A percentile compares a stretch with the other conserved stretches of the same genome.
Conservation (phyloP, 2,329 filamentous ascomycete genomes). For the Fusarium sp. region DNA sequence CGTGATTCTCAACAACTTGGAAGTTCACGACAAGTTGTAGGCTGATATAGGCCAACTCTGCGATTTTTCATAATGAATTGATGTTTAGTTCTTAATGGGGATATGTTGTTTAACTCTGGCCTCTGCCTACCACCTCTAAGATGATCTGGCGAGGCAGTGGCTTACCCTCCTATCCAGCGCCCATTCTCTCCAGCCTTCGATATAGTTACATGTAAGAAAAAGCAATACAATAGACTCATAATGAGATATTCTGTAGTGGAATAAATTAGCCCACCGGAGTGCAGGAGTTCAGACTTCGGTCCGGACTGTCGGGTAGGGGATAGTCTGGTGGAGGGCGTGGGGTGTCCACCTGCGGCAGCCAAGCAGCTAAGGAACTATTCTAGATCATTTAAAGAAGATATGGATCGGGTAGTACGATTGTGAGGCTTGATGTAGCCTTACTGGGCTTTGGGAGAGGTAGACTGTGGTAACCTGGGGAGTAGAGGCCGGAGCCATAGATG, state of each 20-base stretch:
- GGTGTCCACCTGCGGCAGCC: background rate
- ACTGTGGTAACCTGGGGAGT: background rate
- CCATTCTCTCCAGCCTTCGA: background rate
- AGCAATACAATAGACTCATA: background rate
- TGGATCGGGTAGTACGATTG: background rate
- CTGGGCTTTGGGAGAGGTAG: background rate
- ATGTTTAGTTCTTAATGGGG: background rate
- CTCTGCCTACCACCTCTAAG: background rate
- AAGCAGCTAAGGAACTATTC: background rate
- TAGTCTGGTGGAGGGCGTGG: background rate
- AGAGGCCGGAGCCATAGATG: background rate
- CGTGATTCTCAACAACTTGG: background rate
- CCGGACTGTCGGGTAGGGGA: background rate
- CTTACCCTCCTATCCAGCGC: background rate
- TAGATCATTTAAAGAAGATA: background rate
- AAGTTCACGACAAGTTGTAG: background rate
- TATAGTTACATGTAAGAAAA: background rate
- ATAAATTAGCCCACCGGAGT: background rate
- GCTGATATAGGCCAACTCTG: background rate
- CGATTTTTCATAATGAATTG: rapidly evolving
- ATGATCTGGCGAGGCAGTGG: background rate
- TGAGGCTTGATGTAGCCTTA: background rate
- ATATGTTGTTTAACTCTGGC: background rate
- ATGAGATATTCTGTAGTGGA: background rate
- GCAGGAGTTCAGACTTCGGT: background rate